phyloP scores from a whole-genome alignment of 495 filamentous ascomycete genomes.

The Xeromyces bisporus region DNA sequence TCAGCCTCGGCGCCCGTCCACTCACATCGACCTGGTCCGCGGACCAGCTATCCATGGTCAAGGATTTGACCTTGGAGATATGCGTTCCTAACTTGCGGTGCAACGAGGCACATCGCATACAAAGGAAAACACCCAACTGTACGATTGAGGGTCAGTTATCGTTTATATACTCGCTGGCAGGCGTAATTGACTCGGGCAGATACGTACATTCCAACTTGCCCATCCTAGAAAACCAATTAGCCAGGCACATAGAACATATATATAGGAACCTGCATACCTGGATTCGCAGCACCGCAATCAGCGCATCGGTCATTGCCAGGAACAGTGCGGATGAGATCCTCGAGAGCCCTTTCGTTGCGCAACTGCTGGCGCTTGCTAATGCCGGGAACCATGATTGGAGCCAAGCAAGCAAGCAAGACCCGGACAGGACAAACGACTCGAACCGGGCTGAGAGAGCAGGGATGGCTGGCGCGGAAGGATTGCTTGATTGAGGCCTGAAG shows the following conservation, averaged over 20 bases:
- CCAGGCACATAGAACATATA: not conserved
- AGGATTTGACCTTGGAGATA: constrained; percentile 92
- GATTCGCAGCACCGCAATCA: constrained; percentile 81
- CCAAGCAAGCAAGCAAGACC: constrained; percentile 8
- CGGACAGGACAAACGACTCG: too few relatives aligned
- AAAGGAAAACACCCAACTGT: constrained; percentile 88
- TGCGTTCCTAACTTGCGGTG: constrained; percentile 96
- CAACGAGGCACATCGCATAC: constrained; percentile 89
- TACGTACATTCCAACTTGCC: constrained; percentile 95
- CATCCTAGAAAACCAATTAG: constrained; percentile 42
- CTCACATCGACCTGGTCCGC: constrained; percentile 88
- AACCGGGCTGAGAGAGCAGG: constrained; percentile 4
- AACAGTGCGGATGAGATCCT: constrained; percentile 75
- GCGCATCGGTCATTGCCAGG: constrained; percentile 91
- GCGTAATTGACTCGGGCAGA: not conserved
- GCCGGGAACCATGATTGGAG: constrained; percentile 31
- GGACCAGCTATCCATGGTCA: constrained; percentile 95
- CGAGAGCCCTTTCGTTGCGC: constrained; percentile 83
- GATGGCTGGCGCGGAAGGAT: constrained; percentile 4
- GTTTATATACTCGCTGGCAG: too few relatives aligned
- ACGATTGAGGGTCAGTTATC: not conserved
- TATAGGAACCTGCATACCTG: constrained; percentile 41
- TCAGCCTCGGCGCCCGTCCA: too few relatives aligned
- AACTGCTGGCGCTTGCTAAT: constrained; percentile 88
- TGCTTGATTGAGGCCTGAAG: too few relatives aligned